Evolutionary conservation across 2,329 filamentous ascomycete genomes (phyloP), one percentile per base, ranked within the genome.

Genomic region (Arthrobotrys conoides): DNA sequence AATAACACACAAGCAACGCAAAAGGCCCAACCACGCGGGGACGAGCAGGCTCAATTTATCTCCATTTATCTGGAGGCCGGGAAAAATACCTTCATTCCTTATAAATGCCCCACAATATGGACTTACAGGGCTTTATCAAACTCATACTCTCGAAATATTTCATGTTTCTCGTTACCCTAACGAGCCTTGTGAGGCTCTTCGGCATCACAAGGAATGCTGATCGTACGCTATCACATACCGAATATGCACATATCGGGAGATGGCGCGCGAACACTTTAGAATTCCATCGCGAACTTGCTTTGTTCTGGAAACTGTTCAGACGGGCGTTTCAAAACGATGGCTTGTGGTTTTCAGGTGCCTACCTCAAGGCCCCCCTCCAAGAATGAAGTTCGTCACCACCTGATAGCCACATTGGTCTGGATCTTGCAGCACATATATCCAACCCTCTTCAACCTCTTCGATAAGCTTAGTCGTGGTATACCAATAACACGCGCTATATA

Each of bases 1-100:
- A 65, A 41, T 22, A 46, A 33, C 64, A 66, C 65, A 69, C 65
- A 76, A 70, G 66, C 72, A 76, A 76, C 72, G 72, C 72, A 76
- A 76, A 69, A 70, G 30, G 27, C 55, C 55, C 67, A 61, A 61
- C 66, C 66, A 59, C 41, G 27, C 22, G 49, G 10, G 18, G 66
- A 61, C 36, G n/a, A 53, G 24, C 38, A 49, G 5, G 18, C 71
- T 75, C 71, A 68, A 68, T 68, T 38, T 14, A 30, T 57, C 53
- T 68, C 71, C 44, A 20, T 41, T 44, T 49, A 46, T 41, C 12
- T 41, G 59, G 46, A n/a, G 36, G 36, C 20, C n/a, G 72, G 57
- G 36, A 16, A 16, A 14, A 51, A 69, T 59, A 44, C 16, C 53
- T 75, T 59, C 38, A 18, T 57, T 18, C 18, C 65, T 33, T n/a